Evolutionary conservation across 805 yeast species (phyloP), one percentile per base, ranked within the genome.

Genomic region (Candida bentonensis): DNA sequence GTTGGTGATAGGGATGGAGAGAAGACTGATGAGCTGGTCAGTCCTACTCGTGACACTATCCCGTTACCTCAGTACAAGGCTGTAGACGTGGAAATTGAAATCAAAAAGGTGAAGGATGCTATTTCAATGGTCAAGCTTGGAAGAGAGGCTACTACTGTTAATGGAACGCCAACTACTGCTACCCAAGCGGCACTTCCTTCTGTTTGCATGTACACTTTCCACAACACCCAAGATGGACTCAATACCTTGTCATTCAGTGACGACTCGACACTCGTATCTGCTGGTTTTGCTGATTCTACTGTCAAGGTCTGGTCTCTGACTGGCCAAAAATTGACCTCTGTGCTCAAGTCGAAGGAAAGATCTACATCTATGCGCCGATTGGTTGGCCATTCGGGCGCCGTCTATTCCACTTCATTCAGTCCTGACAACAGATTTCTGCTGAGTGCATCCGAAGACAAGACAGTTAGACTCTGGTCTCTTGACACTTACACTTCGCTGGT

Each of bases 201-300:
- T 46, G 95, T 89, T 27, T 92, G 97, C 63, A 85, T 89, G 95
- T 92, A 92, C 67, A 89, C 97, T 1, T 88, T 92, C 66, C 98
- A 92, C 68, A 92, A 92, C 63, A 84, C 96, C 9, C 81, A 85
- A 58, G 81, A 82, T 51, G 94, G 83, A 49, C 67, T 92, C 71
- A 83, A 94, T n/a, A 76, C 87, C 42, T 59, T 89, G 41, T 83
- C 79, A 50, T 89, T 89, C 66, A 86, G 89, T 54, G 83, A 80
- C 44, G 96, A 89, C 61, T 78, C 89, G 15, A 77, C 88, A 21
- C 55, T 87, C 49, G 80, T 85, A 23, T 96, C 96, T 2, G 95
- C 88, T 26, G 97, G 98, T 7, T 92, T 92, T 57, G 87, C 85
- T 54, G 97, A 89, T 59, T 79, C 92, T 47, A 86, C 77, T 56